Base-by-base conservation (phyloP, 805 yeast genomes). In the Kodamaea nitidulidarum region DNA sequence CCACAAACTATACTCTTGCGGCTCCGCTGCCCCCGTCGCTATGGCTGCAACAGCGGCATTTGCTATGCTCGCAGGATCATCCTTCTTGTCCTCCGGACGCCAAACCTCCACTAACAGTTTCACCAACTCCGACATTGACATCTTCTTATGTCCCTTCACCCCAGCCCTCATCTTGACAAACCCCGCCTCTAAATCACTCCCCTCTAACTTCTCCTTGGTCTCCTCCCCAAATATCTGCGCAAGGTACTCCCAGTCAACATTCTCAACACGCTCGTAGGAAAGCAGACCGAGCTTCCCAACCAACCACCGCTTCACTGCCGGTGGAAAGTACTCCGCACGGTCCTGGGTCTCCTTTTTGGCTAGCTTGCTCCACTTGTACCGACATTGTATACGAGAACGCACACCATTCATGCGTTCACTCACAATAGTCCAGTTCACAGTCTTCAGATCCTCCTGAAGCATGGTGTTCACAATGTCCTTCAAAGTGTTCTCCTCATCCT, bases 341-440 rank as follows among this genome's bases (percentile, higher is more conserved):
- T 51, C 48, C 26, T 53, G 47, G 15, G 65, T 54, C 45, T 81
- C 83, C 43, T 84, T 68, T 51, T 78, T 81, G 38, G 80, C 61
- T 4, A 88, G 54, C 61, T 90, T 91, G 55, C 84, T 84, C 96
- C 97, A 91, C 58, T 91, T 91, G 62, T 91, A 91, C 43, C 98
- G 76, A 58, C 97, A 90, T 62, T 91, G 98, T 47, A 91, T 90
- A 50, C 98, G 73, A 1, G 95, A 84, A 45, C 98, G 74, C 2
- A 78, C 70, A 2, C 96, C 96, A 24, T 86, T 81, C 95, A 91
- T 88, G 36, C 76, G 68, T 56, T 91, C 98, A 53, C 91, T 81
- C 3, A 91, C 95, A 4, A 80, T 67, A 0, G 97, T 90, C 97
- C 98, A 91, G 58, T 91, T 91, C 40, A 90, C 79, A 2, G 71